Base-by-base conservation (phyloP, 441 rosid species). In the Mallotus repandus region DNA sequence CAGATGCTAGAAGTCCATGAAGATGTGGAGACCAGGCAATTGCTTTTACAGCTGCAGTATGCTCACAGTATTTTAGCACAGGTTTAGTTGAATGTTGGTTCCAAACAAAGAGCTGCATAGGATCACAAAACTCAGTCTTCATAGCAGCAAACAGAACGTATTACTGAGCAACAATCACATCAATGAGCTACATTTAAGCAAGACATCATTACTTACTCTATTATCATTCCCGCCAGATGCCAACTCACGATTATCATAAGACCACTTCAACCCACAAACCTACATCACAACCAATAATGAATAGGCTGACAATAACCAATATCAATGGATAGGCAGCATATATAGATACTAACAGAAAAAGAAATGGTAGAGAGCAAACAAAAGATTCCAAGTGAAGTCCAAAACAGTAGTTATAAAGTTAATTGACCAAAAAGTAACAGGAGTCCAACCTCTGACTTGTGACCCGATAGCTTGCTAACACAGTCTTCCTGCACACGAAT, bases 21-120 rank as follows among this genome's bases (percentile, higher is more conserved):
- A 92, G 90, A 88, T 92, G 99, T 5, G 99, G 98, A 70, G 99
- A 95, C 98, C 99, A 95, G 66, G 99, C 97, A 77, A 95, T 95
- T 65, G 99, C 99, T 83, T 95, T 95, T 53, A 95, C 99, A 55
- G 99, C 99, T 13, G 99, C 99, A 4, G 93, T 89, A 84, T 95
- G 99, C 79, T 89, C 99, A 69, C 93, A 83, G 83, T 86, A 94
- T 81, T 89, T 94, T 64, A 91, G 70, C 52, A 92, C 87, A 9
- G 99, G 99, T 66, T 94, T 93, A 77, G 87, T 86, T 78, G 97
- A 88, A 83, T 92, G 97, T 76, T 92, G 98, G 80, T 92, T 94
- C 99, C 99, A 94, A 76, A 94, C 93, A 80, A 92, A 88, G 70
- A 94, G 96, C 99, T 94, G 91, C 82, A 84, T 19, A 74, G 16